Base-by-base conservation (phyloP, 2,329 filamentous ascomycete genomes). In the Botrytis cinerea region DNA sequence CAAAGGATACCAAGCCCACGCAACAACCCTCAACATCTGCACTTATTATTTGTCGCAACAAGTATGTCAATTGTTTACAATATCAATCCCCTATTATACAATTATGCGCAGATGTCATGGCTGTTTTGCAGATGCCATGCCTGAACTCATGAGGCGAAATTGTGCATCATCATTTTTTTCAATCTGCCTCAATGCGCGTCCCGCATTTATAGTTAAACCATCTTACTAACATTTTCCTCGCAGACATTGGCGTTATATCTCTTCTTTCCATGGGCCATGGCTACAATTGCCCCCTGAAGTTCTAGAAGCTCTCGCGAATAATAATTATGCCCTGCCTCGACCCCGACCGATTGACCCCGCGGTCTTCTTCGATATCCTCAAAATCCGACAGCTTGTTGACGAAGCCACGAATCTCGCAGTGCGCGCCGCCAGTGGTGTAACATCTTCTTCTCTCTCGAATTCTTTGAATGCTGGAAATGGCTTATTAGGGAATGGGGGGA, bases 211-310 rank as follows among this genome's bases (percentile, higher is more conserved):
- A 70, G 46, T 16, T 32, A 43, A 43, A 25, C 48, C 48, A 32
- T 25, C 32, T 32, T 14, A 70, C 48, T 64, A 43, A 59, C n/a
- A 32, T 12, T 35, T 57, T 73, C 22, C 43, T 72, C 78, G 71
- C 77, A 95, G 93, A 81, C 92, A 95, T 83, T 95, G 93, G 93
- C 88, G 90, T 76, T 93, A 94, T 81, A 94, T 96, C 74, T 94
- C 92, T 35, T 92, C 91, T 43, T 96, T 93, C 80, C 91, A 95
- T 80, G 93, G 93, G 38, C 90, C 92, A 77, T 96, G 93, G 93
- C 88, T 95, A 22, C 91, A 94, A 82, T 85, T 95, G 73, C 92
- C 93, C 32, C 88, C 90, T 75, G 93, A 95, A 82, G 88, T 94
- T 73, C 90, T 97, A 82, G 91, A 95, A 81, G 90, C 88, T 68